Evolutionary conservation across 495 filamentous ascomycete species (phyloP), one percentile per base, ranked within the genome.

Genomic region (Penicillium canescens): DNA sequence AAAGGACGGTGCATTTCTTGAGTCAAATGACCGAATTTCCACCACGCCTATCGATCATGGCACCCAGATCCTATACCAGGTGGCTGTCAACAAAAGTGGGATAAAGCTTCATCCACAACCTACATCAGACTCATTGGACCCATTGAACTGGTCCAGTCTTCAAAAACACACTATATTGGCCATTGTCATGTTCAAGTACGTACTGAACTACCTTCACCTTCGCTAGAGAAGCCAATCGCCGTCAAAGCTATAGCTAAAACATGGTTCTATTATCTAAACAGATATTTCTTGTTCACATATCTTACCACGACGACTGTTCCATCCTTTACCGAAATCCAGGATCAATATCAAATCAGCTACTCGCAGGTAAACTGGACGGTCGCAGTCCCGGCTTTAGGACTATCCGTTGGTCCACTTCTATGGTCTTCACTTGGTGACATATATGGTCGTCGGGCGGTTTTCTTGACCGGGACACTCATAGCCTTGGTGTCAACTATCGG

Each of bases 241-340:
- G 14, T 18, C 2, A 44, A 6, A 26, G 16, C 10, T 5, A 20
- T 46, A 12, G 23, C 45, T 47, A n/a, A 48, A n/a, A 26, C 23
- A 2, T 28, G 3, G 1, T 48, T 12, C 11, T 28, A 8, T 31
- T 31, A 31, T 18, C 2, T 12, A 26, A 7, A 13, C 35, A 82
- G 78, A 66, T 85, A 86, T 61, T 85, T 84, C 61, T 72, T 86
- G 46, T 84, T 86, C 66, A 86, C 84, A 10, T 86, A 85, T 62
- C 75, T 84, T 42, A 86, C 82, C 4, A 86, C 83, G 0, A 82
- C 79, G 3, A 83, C 83, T 0, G 78, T 86, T 2, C 82, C 82
- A 2, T 82, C 82, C 0, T 86, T 86, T 57, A 48, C 70, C 1
- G 68, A 73, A 11, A 72, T 85, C 14, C 77, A 84, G 57, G 58